Evolutionary conservation across 2,329 filamentous ascomycete genomes (phyloP).

Genomic region (Hypoxylon sp.): DNA sequence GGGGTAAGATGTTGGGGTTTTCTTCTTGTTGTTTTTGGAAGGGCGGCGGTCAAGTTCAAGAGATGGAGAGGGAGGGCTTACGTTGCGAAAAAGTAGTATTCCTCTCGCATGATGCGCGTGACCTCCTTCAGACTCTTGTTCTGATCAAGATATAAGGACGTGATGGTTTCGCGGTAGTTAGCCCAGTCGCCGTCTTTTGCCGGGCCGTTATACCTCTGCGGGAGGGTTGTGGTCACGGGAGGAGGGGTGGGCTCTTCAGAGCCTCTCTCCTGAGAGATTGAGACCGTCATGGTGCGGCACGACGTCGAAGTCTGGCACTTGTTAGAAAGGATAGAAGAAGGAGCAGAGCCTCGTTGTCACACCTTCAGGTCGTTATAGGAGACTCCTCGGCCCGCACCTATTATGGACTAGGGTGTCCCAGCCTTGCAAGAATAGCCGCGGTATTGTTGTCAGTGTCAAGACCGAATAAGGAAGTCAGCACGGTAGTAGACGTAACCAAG

Average conservation of each 20-base stretch:
- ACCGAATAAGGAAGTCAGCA: neutral
- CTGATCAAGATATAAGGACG: conserved; percentile 33
- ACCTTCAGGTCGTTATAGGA: neutral
- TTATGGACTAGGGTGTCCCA: conserved; percentile 1
- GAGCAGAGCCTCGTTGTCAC: neutral
- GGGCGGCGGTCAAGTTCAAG: neutral
- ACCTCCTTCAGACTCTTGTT: conserved; percentile 39
- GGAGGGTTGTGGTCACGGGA: conserved; percentile 7
- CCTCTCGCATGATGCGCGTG: conserved; percentile 35
- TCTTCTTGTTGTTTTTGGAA: too few species aligned
- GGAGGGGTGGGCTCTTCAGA: neutral
- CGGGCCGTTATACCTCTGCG: conserved; percentile 26
- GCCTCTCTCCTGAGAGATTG: conserved; percentile 3
- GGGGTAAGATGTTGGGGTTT: neutral
- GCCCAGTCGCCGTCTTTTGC: conserved; percentile 35
- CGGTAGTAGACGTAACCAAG: conserved; percentile 8
- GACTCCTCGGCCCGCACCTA: conserved; percentile 6
- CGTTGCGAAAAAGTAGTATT: conserved; percentile 38
- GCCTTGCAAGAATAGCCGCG: conserved; percentile 10
- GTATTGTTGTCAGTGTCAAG: conserved; percentile 9
- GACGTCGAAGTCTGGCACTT: conserved; percentile 1
- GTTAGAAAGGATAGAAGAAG: neutral
- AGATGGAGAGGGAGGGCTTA: conserved; percentile 13
- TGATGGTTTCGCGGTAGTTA: conserved; percentile 34
- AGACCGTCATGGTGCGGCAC: conserved; percentile 12